Evolutionary conservation across 805 yeast species (phyloP), one percentile per base, ranked within the genome.

Genomic region (Cyberlindnera maritima): DNA sequence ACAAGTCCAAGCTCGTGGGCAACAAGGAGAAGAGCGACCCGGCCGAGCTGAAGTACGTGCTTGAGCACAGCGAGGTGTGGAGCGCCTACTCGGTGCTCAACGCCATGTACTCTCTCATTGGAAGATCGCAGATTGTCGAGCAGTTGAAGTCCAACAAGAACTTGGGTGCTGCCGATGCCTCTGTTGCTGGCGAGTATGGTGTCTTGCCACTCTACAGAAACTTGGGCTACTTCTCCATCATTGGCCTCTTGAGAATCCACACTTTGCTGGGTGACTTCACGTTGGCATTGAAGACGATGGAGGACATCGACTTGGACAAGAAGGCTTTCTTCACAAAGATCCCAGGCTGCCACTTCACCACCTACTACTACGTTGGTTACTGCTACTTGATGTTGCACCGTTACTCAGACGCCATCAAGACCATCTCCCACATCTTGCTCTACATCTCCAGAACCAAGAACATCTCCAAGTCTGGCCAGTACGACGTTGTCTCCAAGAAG

Each of bases 351-450:
- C 79, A 75, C 58, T 73, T 72, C 62, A 71, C 77, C 31, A 73
- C 76, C 41, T 75, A 75, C 61, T 75, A 75, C 63, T 75, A 75
- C 52, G 76, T 73, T 36, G 79, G 79, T 2, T 72, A 70, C 63
- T 70, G 78, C 58, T 74, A 74, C 62, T 58, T 75, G 57, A 75
- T 75, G 79, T 60, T 74, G 55, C 70, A 74, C 51, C 64, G 79
- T 53, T 75, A 74, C 58, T 64, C 76, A 9, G 79, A 75, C 50
- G 77, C 79, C 23, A 72, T 74, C 62, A 72, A 69, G 59, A 67
- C 73, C 10, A 72, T 75, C 54, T 68, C 76, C 4, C 77, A 74
- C 56, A 72, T 74, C 47, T 61, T 75, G 44, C 56, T 73, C 39
- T 73, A 68, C 66, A 71, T 75, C 44, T 63, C 76, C 31, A 66